Evolutionary conservation across 1,284 basidiomycete species (phyloP).

Genomic region (Taiwanofungus camphoratus): DNA sequence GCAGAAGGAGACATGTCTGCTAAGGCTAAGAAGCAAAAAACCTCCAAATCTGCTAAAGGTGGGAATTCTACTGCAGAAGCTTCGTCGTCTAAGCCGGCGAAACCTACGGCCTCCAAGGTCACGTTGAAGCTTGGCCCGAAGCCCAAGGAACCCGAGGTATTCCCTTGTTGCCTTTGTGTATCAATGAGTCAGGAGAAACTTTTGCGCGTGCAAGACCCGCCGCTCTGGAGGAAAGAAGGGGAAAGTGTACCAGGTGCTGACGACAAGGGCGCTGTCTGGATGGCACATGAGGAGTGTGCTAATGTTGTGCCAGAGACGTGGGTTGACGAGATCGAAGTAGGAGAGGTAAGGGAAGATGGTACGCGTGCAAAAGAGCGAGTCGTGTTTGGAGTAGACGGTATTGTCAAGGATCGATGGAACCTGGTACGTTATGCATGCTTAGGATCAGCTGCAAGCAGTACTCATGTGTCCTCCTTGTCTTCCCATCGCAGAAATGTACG

Average conservation of each 20-base stretch:
- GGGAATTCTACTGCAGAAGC: constrained; percentile 15
- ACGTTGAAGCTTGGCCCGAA: constrained; percentile 59
- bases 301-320: constrained; percentile 81
- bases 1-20: constrained; percentile 18
- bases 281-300: constrained; percentile 76
- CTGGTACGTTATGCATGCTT: constrained; percentile 48
- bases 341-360: constrained; percentile 25
- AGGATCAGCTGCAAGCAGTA: not conserved
- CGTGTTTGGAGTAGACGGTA: constrained; percentile 78
- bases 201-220: constrained; percentile 65
- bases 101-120: constrained; percentile 36
- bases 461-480: constrained; percentile 7
- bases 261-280: constrained; percentile 43
- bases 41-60: constrained; percentile 16
- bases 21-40: constrained; percentile 32
- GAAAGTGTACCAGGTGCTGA: constrained; percentile 28
- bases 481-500: constrained; percentile 72
- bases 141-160: constrained; percentile 49
- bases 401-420: constrained; percentile 88
- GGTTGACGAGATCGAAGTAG: constrained; percentile 61
- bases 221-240: constrained; percentile 45
- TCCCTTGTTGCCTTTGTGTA: constrained; percentile 81
- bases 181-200: constrained; percentile 52
- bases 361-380: constrained; percentile 42
- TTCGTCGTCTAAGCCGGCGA: constrained; percentile 15